Evolutionary conservation across 73 alveolate species (phyloP).

Genomic region (Stentor roeselii): DNA sequence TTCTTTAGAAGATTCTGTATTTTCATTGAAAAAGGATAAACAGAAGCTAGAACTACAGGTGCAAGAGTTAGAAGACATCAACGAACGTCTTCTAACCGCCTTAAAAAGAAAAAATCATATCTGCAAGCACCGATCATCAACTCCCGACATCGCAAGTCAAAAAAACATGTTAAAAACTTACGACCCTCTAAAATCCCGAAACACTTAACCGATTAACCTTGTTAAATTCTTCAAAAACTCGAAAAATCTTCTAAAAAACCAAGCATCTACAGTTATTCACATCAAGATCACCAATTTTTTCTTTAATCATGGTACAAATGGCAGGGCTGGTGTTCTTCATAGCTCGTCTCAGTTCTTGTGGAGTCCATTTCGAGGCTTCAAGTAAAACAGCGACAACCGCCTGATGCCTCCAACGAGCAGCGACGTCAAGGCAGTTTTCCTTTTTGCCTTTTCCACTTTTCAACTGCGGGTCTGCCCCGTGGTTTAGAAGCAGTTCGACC

Average conservation of each 20-base stretch:
- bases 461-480: constrained; percentile 11
- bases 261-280: not conserved
- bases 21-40: not conserved
- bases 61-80: not conserved
- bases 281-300: not conserved
- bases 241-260: too few species aligned
- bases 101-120: not conserved
- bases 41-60: not conserved
- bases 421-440: constrained; percentile 12
- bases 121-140: not conserved
- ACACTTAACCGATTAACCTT: too few species aligned
- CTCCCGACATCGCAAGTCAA: not conserved
- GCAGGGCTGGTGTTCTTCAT: not conserved
- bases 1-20: not conserved
- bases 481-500: not conserved
- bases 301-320: not conserved
- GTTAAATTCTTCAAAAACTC: too few species aligned
- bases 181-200: too few species aligned
- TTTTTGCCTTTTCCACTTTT: not conserved
- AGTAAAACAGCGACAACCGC: not conserved
- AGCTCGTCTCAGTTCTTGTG: not conserved
- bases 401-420: not conserved
- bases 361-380: not conserved
- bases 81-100: not conserved
- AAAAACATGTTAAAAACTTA: too few species aligned